phyloP scores from a whole-genome alignment of 495 filamentous ascomycete genomes.

The Pyrenula aspistea region DNA sequence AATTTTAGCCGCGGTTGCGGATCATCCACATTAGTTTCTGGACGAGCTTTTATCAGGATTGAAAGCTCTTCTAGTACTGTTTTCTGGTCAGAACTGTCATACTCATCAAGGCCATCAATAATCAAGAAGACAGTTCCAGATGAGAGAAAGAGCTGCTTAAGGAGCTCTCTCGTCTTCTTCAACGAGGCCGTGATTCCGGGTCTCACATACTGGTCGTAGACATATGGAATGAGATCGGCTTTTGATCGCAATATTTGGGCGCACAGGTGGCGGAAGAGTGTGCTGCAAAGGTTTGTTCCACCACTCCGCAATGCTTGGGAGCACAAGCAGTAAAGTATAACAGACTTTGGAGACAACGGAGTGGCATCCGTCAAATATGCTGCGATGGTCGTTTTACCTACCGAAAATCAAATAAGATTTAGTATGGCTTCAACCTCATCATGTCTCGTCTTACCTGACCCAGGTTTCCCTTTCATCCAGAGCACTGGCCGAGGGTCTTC shows the following conservation, averaged over 20 bases:
- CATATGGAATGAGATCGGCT: neutral
- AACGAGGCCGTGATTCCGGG: neutral
- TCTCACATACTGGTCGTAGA: neutral
- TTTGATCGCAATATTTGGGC: neutral
- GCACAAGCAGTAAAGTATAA: neutral
- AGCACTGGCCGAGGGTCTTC: neutral
- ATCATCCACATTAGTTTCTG: too few species aligned
- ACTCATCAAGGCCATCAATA: neutral
- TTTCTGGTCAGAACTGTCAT: neutral
- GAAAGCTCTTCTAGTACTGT: neutral
- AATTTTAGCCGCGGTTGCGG: neutral
- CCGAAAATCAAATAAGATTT: neutral
- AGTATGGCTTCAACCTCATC: neutral
- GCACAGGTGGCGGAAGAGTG: neutral
- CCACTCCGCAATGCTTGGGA: too few species aligned
- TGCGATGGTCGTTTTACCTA: neutral
- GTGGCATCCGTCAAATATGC: neutral
- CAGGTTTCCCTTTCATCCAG: neutral
- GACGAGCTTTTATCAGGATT: neutral
- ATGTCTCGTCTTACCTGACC: neutral
- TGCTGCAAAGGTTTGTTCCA: neutral
- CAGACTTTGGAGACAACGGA: neutral
- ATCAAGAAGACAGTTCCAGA: neutral
- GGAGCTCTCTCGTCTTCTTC: neutral
- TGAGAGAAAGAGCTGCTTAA: neutral